Conservation (phyloP, 495 filamentous ascomycete genomes). For the Emericellopsis terricola region DNA sequence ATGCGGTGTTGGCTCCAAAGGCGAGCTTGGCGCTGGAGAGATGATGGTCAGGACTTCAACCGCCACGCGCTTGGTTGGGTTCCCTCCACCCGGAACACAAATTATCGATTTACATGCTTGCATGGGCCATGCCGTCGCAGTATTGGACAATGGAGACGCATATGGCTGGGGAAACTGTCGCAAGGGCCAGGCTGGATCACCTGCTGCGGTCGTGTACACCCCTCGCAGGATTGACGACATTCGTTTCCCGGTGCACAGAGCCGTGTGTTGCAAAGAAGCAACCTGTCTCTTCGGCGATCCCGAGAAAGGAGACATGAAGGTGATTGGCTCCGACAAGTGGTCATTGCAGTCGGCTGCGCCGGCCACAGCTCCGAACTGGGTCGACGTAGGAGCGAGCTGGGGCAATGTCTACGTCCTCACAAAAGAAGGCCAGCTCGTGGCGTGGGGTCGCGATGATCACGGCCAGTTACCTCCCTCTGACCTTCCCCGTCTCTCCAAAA, state of each 20-base stretch:
- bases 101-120: slow-evolving; percentile 45
- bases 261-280: slow-evolving; percentile 67
- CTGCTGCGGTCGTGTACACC: slow-evolving; percentile 25
- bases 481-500: slow-evolving; percentile 27
- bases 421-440: slow-evolving; percentile 32
- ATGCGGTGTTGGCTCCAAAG: slow-evolving; percentile 47
- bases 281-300: slow-evolving; percentile 46
- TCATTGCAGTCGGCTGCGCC: slow-evolving; percentile 28
- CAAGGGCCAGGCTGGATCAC: slow-evolving; percentile 63
- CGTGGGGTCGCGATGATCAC: slow-evolving; percentile 70
- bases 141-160: slow-evolving; percentile 55
- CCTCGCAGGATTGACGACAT: slow-evolving; percentile 42
- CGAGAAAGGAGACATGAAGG: slow-evolving; percentile 30
- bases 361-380: slow-evolving; percentile 26
- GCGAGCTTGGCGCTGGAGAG: slow-evolving; percentile 49
- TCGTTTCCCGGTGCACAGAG: slow-evolving; percentile 36
- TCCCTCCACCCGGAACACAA: slow-evolving; percentile 35
- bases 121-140: slow-evolving; percentile 58
- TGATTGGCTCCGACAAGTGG: slow-evolving; percentile 61
- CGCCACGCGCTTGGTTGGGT: slow-evolving; percentile 27
- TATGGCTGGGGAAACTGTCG: slow-evolving; percentile 80
- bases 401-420: slow-evolving; percentile 54
- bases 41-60: slow-evolving; percentile 10
- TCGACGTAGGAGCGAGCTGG: slow-evolving; percentile 59
- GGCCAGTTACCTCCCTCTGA: slow-evolving; percentile 53